Percentiles rank a stretch among this genome's conserved stretches.
Conservation (phyloP, 2,329 filamentous ascomycete species). For the Annulohypoxylon truncatum region DNA sequence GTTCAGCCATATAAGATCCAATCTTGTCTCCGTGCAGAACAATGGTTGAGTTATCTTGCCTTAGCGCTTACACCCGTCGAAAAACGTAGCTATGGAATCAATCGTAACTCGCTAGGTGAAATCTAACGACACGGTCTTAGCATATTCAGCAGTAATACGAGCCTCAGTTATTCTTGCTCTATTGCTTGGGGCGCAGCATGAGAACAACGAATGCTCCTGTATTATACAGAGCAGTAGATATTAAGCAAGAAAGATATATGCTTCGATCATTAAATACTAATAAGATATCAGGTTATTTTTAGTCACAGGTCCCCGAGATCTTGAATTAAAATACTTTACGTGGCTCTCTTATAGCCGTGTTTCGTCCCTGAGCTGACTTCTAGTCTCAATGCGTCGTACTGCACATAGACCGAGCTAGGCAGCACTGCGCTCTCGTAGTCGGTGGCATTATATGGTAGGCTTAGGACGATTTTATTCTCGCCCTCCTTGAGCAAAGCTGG, state of each 20-base stretch:
- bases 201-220: background rate
- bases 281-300: constrained; percentile 9
- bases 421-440: constrained; percentile 68
- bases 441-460: constrained; percentile 69
- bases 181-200: background rate
- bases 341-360: constrained; percentile 23
- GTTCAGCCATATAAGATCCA: background rate
- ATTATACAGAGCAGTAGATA: background rate
- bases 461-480: constrained; percentile 66
- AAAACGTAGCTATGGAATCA: background rate
- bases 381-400: constrained; percentile 73
- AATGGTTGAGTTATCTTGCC: background rate
- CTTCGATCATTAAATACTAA: constrained; percentile 1
- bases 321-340: constrained; percentile 19
- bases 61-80: background rate
- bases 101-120: background rate
- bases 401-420: constrained; percentile 67
- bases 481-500: constrained; percentile 60
- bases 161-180: background rate
- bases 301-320: background rate
- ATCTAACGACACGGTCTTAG: background rate
- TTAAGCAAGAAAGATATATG: background rate
- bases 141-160: background rate
- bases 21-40: background rate
- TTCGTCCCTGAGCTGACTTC: constrained; percentile 56